phyloP scores from a whole-genome alignment of 2,329 filamentous ascomycete species.

The Apiospora phragmitis region DNA sequence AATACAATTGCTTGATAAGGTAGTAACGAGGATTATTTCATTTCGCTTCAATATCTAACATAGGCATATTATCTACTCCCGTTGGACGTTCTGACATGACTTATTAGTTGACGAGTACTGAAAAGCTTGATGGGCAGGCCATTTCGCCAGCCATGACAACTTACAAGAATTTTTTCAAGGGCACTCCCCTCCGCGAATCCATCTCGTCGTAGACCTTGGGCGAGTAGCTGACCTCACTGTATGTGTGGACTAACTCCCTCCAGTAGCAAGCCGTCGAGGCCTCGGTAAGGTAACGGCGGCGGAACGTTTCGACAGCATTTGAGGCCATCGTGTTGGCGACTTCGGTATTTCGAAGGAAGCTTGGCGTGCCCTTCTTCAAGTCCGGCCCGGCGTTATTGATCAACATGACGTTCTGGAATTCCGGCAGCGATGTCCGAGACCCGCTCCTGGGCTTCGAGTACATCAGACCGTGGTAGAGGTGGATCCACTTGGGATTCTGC shows the following conservation, averaged over 20 bases:
- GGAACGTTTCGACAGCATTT: conserved; percentile 9
- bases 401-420: background rate
- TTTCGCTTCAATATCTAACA: background rate
- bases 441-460: background rate
- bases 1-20: background rate
- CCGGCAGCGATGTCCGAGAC: background rate
- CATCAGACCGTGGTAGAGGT: conserved; percentile 5
- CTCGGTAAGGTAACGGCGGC: conserved; percentile 7
- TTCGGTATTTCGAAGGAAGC: background rate
- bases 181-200: background rate
- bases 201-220: background rate
- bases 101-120: background rate
- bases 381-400: background rate
- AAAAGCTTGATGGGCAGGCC: background rate
- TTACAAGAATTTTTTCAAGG: background rate
- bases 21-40: background rate
- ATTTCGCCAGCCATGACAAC: background rate
- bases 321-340: background rate
- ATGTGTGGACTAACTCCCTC: background rate
- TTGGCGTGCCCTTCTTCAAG: background rate
- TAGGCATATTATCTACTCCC: background rate
- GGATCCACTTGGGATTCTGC: background rate
- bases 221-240: background rate
- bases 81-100: background rate
- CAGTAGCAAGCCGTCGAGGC: conserved; percentile 5